Evolutionary conservation across 768 basidiomycete species (phyloP), one percentile per base, ranked within the genome.

Genomic region (Kondoa malvinella): DNA sequence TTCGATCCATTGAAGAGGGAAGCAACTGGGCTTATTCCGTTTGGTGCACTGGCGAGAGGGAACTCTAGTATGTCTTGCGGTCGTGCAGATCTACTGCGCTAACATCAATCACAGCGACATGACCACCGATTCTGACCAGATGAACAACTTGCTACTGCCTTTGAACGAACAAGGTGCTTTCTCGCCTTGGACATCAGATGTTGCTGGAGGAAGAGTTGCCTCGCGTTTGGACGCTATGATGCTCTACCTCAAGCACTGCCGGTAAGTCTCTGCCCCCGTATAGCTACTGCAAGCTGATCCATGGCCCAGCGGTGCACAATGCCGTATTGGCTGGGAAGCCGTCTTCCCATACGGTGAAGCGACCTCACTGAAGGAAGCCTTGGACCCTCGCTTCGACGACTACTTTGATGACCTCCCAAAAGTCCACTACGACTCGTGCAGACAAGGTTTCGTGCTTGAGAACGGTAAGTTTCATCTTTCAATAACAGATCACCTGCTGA

Each of bases 41-140:
- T 1, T 71, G 70, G 72, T 73, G 72, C 60, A 71, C 72, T 0
- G 71, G 72, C 21, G 72, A 73, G 34, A 65, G 69, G 4, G 72
- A 73, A 68, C 40, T 73, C 30, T 73, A 71, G n/a, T n/a, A n/a
- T n/a, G n/a, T n/a, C n/a, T n/a, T n/a, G n/a, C n/a, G n/a, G n/a
- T n/a, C n/a, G n/a, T n/a, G n/a, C n/a, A n/a, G n/a, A n/a, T n/a
- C n/a, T n/a, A n/a, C n/a, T n/a, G n/a, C n/a, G n/a, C n/a, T n/a
- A n/a, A n/a, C n/a, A n/a, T n/a, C n/a, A n/a, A n/a, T n/a, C n/a
- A n/a, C n/a, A n/a, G n/a, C 63, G 59, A 71, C 57, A 59, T 71
- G 21, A 64, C 40, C 66, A 40, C 32, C 27, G 71, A 71, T 57
- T 61, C 69, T 1, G 29, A 71, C 57, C 70, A 73, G 26, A 65